phyloP scores from a whole-genome alignment of 2,329 filamentous ascomycete genomes.

The Neopestalotiopsis rosae region DNA sequence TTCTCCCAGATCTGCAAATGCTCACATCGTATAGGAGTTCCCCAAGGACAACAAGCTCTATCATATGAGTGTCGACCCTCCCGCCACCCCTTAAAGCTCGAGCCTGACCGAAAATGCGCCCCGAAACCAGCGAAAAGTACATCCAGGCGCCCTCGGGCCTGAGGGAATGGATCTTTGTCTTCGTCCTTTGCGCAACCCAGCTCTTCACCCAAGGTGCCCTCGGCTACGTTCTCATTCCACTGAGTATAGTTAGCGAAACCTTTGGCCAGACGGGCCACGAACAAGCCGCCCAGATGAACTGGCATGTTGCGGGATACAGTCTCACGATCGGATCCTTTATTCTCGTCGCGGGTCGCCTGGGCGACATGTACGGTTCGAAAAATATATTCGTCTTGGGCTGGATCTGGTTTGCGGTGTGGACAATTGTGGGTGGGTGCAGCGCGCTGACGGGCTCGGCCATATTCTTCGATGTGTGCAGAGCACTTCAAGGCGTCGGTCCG shows the following conservation, averaged over 20 bases:
- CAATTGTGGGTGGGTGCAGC: conserved; percentile 51
- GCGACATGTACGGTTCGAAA: conserved; percentile 64
- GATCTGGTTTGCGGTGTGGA: conserved; percentile 60
- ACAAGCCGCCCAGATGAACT: conserved; percentile 52
- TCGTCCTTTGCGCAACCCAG: background rate
- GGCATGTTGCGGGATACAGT: conserved; percentile 63
- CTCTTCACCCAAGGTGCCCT: background rate
- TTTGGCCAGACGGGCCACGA: conserved; percentile 30
- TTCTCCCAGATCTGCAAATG: background rate
- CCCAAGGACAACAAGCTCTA: too few relatives aligned
- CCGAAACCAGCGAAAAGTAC: background rate
- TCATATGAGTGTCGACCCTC: background rate
- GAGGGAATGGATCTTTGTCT: background rate
- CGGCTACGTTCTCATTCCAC: background rate
- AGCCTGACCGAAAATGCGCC: background rate
- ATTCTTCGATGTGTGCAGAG: conserved; percentile 57
- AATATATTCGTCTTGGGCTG: conserved; percentile 58
- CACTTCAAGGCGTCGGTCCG: conserved; percentile 65
- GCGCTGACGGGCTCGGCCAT: conserved; percentile 28
- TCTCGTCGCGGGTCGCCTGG: conserved; percentile 60
- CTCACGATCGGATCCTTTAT: conserved; percentile 63
- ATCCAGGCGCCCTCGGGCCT: background rate
- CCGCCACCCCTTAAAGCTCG: background rate
- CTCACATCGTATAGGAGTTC: too few relatives aligned
- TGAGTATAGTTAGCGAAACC: conserved; percentile 15